These are phyloP conservation scores for Penicillium sp. DNA, from an alignment of 2,329 filamentous ascomycete genomes.

Conservation along the genomic window DNA sequence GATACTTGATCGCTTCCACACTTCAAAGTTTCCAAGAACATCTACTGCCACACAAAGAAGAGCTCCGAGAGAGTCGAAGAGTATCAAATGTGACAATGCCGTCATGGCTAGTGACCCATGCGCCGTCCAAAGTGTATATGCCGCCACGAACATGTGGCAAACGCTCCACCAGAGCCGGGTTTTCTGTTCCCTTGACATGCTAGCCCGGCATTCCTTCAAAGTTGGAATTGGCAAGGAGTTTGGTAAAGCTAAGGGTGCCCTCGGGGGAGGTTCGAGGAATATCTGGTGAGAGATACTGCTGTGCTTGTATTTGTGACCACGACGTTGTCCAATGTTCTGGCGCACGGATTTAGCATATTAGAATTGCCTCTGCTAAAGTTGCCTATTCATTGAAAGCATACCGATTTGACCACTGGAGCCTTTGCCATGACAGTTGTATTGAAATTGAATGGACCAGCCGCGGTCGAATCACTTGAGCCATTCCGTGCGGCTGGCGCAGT, in stretches of 20 bases:
- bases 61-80: slow-evolving; percentile 93
- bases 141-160: slow-evolving; percentile 81
- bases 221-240: slow-evolving; percentile 92
- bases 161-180: slow-evolving; percentile 83
- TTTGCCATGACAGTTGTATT: slow-evolving; percentile 77
- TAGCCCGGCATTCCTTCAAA: slow-evolving; percentile 79
- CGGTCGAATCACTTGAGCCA: slow-evolving; percentile 35
- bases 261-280: slow-evolving; percentile 85
- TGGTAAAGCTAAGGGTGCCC: slow-evolving; percentile 84
- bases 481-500: slow-evolving; percentile 26
- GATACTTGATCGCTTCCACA: slow-evolving; percentile 91
- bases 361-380: background rate
- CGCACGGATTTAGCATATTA: slow-evolving; percentile 24
- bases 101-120: slow-evolving; percentile 88
- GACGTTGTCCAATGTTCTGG: slow-evolving; percentile 84
- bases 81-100: slow-evolving; percentile 86
- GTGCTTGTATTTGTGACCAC: slow-evolving; percentile 97
- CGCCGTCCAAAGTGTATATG: slow-evolving; percentile 81
- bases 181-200: slow-evolving; percentile 87
- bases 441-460: slow-evolving; percentile 83
- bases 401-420: slow-evolving; percentile 71
- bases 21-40: slow-evolving; percentile 93
- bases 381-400: slow-evolving; percentile 43
- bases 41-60: slow-evolving; percentile 90
- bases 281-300: slow-evolving; percentile 96